Conservation (phyloP, 306 rosid genomes). For the Castanea sativa region DNA sequence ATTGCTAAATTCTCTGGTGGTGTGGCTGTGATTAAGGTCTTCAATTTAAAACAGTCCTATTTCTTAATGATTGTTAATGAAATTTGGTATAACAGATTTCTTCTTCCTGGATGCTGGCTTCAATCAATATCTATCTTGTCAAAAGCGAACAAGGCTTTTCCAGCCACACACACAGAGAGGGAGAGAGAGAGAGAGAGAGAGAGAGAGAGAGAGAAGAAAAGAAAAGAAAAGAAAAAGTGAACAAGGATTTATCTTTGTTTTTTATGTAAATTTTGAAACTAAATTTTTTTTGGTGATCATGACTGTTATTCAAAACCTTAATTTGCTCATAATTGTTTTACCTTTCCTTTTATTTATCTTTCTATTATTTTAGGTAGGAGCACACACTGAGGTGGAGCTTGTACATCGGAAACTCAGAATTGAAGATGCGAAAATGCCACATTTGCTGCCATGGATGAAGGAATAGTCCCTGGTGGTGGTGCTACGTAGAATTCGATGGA, state of each 20-base stretch:
- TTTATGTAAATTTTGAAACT: background rate
- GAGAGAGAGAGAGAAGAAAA: too few species aligned
- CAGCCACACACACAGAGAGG: too few species aligned
- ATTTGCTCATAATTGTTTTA: slow-evolving; percentile 1
- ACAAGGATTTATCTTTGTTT: too few species aligned
- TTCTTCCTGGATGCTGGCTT: background rate
- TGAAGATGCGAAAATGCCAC: slow-evolving; percentile 97
- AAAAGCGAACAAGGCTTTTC: too few species aligned
- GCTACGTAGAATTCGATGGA: slow-evolving; percentile 64
- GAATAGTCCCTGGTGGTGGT: slow-evolving; percentile 95
- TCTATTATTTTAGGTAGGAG: slow-evolving; percentile 66
- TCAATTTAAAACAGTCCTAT: slow-evolving; percentile 4
- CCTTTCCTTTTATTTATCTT: background rate
- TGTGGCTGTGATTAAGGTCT: slow-evolving; percentile 89
- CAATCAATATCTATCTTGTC: too few species aligned
- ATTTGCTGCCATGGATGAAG: slow-evolving; percentile 90
- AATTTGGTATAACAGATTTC: background rate
- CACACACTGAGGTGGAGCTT: slow-evolving; percentile 90
- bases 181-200: too few species aligned
- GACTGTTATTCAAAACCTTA: background rate
- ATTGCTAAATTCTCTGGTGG: slow-evolving; percentile 91
- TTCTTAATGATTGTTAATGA: background rate
- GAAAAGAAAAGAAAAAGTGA: background rate
- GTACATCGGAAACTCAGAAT: slow-evolving; percentile 84
- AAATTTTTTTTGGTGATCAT: background rate